Base-by-base conservation (phyloP, 164 flowering plant genomes). In the Litsea cubeba region DNA sequence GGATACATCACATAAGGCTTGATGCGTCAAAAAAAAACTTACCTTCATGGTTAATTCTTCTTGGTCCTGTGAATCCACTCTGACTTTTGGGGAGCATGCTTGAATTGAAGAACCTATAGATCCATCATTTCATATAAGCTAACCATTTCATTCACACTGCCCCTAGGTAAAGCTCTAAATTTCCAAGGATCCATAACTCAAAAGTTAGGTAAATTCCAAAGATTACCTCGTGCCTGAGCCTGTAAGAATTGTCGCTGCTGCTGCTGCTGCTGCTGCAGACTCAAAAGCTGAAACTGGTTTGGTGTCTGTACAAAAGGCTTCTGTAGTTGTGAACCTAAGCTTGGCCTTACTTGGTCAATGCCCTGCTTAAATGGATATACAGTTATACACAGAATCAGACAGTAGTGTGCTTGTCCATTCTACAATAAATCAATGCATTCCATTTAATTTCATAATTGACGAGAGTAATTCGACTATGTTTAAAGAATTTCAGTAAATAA, bases 51-150 rank as follows among this genome's bases (percentile, higher is more conserved):
- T 17, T 72, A 79, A 75, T 60, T 82, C 84, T 69, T 80, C 75
- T 64, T 77, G 84, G 62, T 82, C 82, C 68, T 77, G 79, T 28
- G 81, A 69, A 68, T 65, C 50, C 30, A 68, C 68, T 65, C 82
- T 77, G 74, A 92, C 96, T 90, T 89, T 88, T 63, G 94, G 91
- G 58, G 97, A 90, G 79, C 84, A 87, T 81, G 97, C 86, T 68
- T 86, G 95, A 76, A 85, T 82, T 1, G 93, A 97, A 28, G 94
- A 92, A 78, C 97, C 86, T 76, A 89, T 86, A 30, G 97, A 87
- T 78, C 94, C 95, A 75, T 93, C 97, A 80, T 87, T 89, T 82
- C 88, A 88, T 2, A 88, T 50, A 24, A 89, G 79, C 77, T 89
- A 96, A 63, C 82, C 88, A 82, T 88, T 89, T 80, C 72, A 83